These are phyloP conservation scores for Pichia cabralensis DNA, from an alignment of 805 yeast species.

Conservation along the genomic window DNA sequence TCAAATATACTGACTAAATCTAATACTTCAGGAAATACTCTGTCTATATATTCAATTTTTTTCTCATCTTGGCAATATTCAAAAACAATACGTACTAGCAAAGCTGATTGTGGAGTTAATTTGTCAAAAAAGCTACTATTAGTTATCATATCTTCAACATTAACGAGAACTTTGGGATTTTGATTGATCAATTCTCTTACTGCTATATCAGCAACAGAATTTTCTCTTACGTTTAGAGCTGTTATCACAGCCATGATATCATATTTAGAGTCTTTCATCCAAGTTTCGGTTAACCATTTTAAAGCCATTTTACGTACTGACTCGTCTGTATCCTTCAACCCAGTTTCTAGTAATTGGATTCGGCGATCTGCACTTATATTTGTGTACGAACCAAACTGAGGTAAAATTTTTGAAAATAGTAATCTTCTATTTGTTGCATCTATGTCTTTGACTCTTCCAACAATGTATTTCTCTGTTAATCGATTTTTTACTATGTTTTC, in stretches of 20 bases:
- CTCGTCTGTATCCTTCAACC: constrained; percentile 77
- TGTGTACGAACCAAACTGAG: constrained; percentile 53
- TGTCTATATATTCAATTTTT: constrained; percentile 47
- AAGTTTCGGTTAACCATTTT: constrained; percentile 55
- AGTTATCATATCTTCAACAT: constrained; percentile 47
- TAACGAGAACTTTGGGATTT: constrained; percentile 58
- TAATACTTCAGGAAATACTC: constrained; percentile 70
- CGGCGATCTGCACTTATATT: constrained; percentile 43
- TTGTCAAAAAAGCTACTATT: constrained; percentile 59
- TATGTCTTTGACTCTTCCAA: constrained; percentile 78
- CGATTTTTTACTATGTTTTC: constrained; percentile 52
- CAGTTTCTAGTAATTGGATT: constrained; percentile 69
- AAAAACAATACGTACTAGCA: constrained; percentile 59
- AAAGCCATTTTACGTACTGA: constrained; percentile 63
- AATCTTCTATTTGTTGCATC: constrained; percentile 63
- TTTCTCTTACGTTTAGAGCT: constrained; percentile 57
- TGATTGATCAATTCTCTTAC: constrained; percentile 51
- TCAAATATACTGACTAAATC: constrained; percentile 52
- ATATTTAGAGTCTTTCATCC: constrained; percentile 62
- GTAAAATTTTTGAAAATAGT: constrained; percentile 58
- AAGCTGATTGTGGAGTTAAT: constrained; percentile 65
- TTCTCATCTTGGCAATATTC: constrained; percentile 50
- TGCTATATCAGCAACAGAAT: constrained; percentile 58
- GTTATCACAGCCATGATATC: constrained; percentile 67
- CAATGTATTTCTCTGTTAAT: constrained; percentile 43